Base-by-base conservation (phyloP, 768 basidiomycete species). In the Hygrocybe coccinea region DNA sequence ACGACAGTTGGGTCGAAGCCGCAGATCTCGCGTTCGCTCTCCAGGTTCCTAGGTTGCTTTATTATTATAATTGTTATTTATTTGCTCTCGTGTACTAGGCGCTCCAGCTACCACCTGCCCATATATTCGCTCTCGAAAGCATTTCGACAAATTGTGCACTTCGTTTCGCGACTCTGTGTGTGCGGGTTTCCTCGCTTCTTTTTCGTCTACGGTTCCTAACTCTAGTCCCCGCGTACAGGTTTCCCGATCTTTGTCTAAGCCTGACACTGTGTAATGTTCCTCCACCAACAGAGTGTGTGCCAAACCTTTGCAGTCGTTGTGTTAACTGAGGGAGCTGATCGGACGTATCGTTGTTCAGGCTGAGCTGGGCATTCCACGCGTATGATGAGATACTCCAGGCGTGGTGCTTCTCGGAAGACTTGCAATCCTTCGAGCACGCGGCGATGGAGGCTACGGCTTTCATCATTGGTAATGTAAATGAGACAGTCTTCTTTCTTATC, bases 1-100 rank as follows among this genome's bases (percentile, higher is more conserved):
- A 85, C 62, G 89, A 91, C 68, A 79, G 76, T 56, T 91, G 87
- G 82, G 87, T 89, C 6, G 82, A 87, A 39, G 86, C 88, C 1
- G 89, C 87, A 35, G 89, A 91, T 72, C 62, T 91, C 36, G 89
- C 86, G 3, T 75, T 79, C 14, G 83, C 80, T 50, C 79, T 80
- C 60, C 79, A 82, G 69, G 87, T 84, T 14, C 34, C 34, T 34
- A n/a, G n/a, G n/a, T n/a, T n/a, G n/a, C n/a, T n/a, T n/a, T n/a
- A n/a, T n/a, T n/a, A n/a, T 38, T 44, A 24, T 47, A 29, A 38
- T 4, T 47, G 3, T 14, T 39, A 29, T 35, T 35, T 49, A 21
- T 46, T 29, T n/a, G n/a, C 37, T 53, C 7, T 43, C 37, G 22
- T 35, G 33, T 59, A 49, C 37, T 58, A 90, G 85, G 70, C 74